These are phyloP conservation scores for Penicillium vulpinum DNA, from an alignment of 2,329 filamentous ascomycete genomes.

Conservation along the genomic window DNA sequence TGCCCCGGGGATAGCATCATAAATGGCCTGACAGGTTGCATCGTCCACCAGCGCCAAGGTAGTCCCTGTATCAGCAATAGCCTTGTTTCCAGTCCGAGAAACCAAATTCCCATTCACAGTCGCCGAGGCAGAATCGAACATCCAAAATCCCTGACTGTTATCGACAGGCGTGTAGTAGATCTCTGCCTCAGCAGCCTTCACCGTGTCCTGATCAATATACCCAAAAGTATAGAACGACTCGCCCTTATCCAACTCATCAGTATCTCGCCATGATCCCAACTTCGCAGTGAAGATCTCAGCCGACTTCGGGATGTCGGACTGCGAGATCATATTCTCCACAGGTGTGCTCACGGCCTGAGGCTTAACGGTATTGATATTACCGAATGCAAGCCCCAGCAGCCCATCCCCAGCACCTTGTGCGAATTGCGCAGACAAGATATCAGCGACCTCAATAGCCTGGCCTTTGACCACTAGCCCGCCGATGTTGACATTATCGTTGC, in stretches of 20 bases:
- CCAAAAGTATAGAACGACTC: slow-evolving; percentile 72
- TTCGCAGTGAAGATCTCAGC: slow-evolving; percentile 65
- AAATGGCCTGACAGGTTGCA: slow-evolving; percentile 60
- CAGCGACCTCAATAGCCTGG: slow-evolving; percentile 67
- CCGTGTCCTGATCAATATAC: slow-evolving; percentile 65
- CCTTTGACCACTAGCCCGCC: slow-evolving; percentile 62
- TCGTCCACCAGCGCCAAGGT: slow-evolving; percentile 67
- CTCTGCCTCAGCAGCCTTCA: slow-evolving; percentile 55
- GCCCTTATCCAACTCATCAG: slow-evolving; percentile 44
- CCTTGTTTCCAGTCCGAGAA: slow-evolving; percentile 57
- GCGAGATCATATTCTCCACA: slow-evolving; percentile 67
- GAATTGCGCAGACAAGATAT: slow-evolving; percentile 60
- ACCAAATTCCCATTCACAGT: slow-evolving; percentile 59
- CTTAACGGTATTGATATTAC: slow-evolving; percentile 63
- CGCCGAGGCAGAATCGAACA: slow-evolving; percentile 59
- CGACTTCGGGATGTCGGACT: slow-evolving; percentile 54
- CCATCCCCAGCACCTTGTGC: slow-evolving; percentile 59
- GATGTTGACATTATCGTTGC: slow-evolving; percentile 61
- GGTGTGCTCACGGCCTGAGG: slow-evolving; percentile 60
- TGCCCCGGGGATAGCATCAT: slow-evolving; percentile 63
- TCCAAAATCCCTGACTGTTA: slow-evolving; percentile 67
- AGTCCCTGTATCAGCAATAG: slow-evolving; percentile 72
- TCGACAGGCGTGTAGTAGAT: slow-evolving; percentile 64
- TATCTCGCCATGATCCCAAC: slow-evolving; percentile 58
- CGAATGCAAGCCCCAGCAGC: slow-evolving; percentile 66